These are phyloP conservation scores for Phytophthora pisi DNA, from an alignment of 352 stramenopile genomes.

Conservation along the genomic window DNA sequence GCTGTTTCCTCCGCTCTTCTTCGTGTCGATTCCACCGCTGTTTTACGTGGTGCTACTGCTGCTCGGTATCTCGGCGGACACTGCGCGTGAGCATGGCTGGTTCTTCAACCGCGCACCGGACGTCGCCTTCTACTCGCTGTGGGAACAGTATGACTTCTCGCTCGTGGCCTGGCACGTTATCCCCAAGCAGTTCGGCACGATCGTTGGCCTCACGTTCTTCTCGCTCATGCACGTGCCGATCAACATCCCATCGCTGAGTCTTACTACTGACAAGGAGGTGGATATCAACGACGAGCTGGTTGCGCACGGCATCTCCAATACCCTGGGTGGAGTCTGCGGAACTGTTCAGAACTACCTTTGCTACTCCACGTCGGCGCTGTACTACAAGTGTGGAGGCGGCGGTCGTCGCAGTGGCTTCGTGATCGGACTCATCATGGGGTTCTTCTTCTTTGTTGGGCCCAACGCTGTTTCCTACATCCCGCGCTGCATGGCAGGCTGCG, in stretches of 20 bases:
- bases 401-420: conserved; percentile 68
- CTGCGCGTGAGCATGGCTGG: conserved; percentile 69
- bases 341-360: conserved; percentile 93
- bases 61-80: conserved; percentile 57
- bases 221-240: conserved; percentile 96
- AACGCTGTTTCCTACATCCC: conserved; percentile 87
- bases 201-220: conserved; percentile 92
- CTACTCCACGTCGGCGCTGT: conserved; percentile 87
- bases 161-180: conserved; percentile 74
- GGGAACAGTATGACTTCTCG: conserved; percentile 76
- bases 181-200: conserved; percentile 73
- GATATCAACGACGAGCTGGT: conserved; percentile 95
- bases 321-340: conserved; percentile 80
- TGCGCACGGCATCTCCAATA: conserved; percentile 93
- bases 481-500: conserved; percentile 92
- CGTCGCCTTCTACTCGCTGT: conserved; percentile 76
- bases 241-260: conserved; percentile 92
- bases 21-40: conserved; percentile 77
- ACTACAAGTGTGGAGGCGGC: conserved; percentile 89
- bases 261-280: conserved; percentile 85
- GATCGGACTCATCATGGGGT: conserved; percentile 69
- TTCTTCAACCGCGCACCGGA: conserved; percentile 75
- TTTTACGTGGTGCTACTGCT: conserved; percentile 75
- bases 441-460: conserved; percentile 91
- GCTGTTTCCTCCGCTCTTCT: conserved; percentile 79